Evolutionary conservation across 75 land plant species (phyloP), one percentile per base, ranked within the genome.

Genomic region (Picea glauca): DNA sequence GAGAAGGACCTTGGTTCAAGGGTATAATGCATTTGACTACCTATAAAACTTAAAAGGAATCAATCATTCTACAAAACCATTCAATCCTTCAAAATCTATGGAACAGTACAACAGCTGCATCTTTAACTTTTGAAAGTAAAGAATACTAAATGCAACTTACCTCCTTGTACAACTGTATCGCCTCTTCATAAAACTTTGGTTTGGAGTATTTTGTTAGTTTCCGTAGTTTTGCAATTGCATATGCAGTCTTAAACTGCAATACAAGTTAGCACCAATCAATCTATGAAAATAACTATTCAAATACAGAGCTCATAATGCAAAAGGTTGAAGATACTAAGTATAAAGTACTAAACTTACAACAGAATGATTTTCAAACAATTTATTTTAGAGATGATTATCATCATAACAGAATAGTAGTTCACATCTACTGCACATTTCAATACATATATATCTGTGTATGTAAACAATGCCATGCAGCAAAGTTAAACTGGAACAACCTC

Each of bases 201-300:
- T 86, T 93, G 59, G 86, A 86, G 78, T 91, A 91, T 21, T 95
- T 93, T 66, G 88, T 74, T 72, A 63, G 58, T 78, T 91, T 91
- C 63, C 93, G 85, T 40, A 96, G 79, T 80, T 91, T 94, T 5
- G 90, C 83, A 77, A 96, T 80, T 7, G 94, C 90, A 93, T 92
- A 93, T 12, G 93, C 92, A 83, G 84, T 94, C 78, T 87, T 96
- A 15, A 96, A 75, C 99, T 96, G 92, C 74, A 81, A 85, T 15
- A 67, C 7, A 23, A 35, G 78, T n/a, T 60, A 62, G 33, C 40
- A 65, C 60, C 15, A 17, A 7, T 43, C 50, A 40, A 68, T 4
- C 5, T 30, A 12, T 54, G 20, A 77, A 50, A 58, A 30, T 21
- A 43, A 40, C 50, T 70, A 9, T 40, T 43, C 12, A 35, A 40